Evolutionary conservation across 352 stramenopile genomes (phyloP).

Genomic region (Phytopythium chamaehyphon): DNA sequence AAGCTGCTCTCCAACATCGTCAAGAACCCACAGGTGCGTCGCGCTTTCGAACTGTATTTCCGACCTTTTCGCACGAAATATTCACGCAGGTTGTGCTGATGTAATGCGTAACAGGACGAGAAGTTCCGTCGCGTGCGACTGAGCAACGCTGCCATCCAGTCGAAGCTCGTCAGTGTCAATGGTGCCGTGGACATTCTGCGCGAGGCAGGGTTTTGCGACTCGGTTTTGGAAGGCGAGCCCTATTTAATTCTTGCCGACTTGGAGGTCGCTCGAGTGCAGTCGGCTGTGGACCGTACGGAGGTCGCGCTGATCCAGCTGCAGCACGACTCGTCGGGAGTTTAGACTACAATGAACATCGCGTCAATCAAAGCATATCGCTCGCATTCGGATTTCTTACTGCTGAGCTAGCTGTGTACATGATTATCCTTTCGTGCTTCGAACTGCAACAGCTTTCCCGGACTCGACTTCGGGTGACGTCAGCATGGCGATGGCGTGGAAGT

Average conservation of each 20-base stretch:
- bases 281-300: slow-evolving; percentile 51
- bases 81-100: too few relatives aligned
- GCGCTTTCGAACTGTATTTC: not conserved
- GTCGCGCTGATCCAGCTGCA: slow-evolving; percentile 66
- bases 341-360: not conserved
- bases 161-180: slow-evolving; percentile 54
- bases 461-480: slow-evolving; percentile 14
- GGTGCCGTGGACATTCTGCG: slow-evolving; percentile 52
- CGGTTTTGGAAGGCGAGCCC: slow-evolving; percentile 35
- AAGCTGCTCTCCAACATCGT: slow-evolving; percentile 71
- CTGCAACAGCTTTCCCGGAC: not conserved
- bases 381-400: not conserved
- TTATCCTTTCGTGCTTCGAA: slow-evolving; percentile 6
- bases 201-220: slow-evolving; percentile 49
- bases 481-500: slow-evolving; percentile 7
- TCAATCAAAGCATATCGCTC: not conserved
- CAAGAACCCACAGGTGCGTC: slow-evolving; percentile 48
- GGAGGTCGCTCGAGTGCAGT: slow-evolving; percentile 42
- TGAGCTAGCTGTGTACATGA: not conserved
- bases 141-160: slow-evolving; percentile 53
- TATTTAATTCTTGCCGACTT: slow-evolving; percentile 55
- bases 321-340: slow-evolving; percentile 32
- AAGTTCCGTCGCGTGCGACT: slow-evolving; percentile 70
- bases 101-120: slow-evolving; percentile 34
- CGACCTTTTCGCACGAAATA: too few relatives aligned